Evolutionary conservation across 768 basidiomycete species (phyloP), one percentile per base, ranked within the genome.

Genomic region (Porphyrellus cyaneotinctus): DNA sequence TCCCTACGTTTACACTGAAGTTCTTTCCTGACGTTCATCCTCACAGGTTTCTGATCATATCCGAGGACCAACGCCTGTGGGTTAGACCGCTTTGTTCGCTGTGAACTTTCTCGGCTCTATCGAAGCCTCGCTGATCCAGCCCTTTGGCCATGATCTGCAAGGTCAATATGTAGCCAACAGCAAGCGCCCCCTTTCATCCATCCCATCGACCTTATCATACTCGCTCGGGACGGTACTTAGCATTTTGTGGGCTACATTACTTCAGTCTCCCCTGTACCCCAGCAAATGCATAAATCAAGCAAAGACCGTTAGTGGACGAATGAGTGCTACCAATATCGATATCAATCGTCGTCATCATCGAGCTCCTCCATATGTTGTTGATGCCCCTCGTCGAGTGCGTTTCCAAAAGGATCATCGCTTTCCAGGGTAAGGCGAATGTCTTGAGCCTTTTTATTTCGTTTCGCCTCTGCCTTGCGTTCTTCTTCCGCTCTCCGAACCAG

Each of bases 351-450:
- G 33, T 63, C 62, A 57, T 84, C 81, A 8, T 64, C 64, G 14
- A 82, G 77, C 39, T 77, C 67, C 11, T 63, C 75, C 36, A 51
- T 52, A 28, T 52, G 58, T 18, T 60, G 52, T 39, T 59, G 62
- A 47, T 57, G 68, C 36, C 63, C 64, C n/a, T 45, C 68, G 43
- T 72, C 73, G 24, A 87, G 55, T 51, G 79, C 74, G 36, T 75
- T 79, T 23, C 86, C 86, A 64, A 92, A 92, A 1, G 87, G 90
- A 74, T 92, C 87, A 2, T 73, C 76, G 20, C 77, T 75, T 44
- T 76, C 75, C 60, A 76, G 68, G 2, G 71, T 70, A 52, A 72
- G 75, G 41, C 75, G 72, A 11, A 72, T 63, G 28, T 81, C 76
- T 23, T 70, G 71, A 15, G 80, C 83, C 62, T 87, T 88, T 60